Percentiles rank a stretch among this genome's conserved stretches.
Conservation (phyloP, 306 rosid genomes). For the Alnus rubra region DNA sequence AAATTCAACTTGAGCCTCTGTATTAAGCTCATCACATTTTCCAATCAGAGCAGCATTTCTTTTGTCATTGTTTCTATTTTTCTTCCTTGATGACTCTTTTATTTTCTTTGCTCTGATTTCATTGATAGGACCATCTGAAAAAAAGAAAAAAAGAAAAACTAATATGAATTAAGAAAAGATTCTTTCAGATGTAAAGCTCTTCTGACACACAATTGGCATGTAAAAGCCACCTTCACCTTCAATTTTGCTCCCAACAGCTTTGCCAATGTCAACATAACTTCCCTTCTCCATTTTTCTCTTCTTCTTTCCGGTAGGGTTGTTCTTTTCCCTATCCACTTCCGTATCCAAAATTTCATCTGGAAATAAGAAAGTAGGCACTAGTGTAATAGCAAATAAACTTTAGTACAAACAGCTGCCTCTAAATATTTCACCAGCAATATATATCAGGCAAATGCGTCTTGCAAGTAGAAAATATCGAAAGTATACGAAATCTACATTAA, state of each 20-base stretch:
- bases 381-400: neutral
- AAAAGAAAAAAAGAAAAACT: constrained; percentile 16
- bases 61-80: constrained; percentile 40
- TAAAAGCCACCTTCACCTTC: constrained; percentile 35
- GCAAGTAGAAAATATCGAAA: neutral
- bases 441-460: neutral
- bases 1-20: constrained; percentile 27
- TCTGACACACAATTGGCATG: neutral
- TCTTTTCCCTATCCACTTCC: constrained; percentile 24
- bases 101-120: constrained; percentile 16
- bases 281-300: constrained; percentile 42
- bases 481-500: neutral
- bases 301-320: constrained; percentile 24
- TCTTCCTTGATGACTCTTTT: constrained; percentile 29
- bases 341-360: constrained; percentile 10
- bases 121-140: constrained; percentile 33
- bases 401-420: neutral
- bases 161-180: neutral
- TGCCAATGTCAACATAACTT: constrained; percentile 26
- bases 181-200: neutral
- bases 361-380: neutral
- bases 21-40: constrained; percentile 1
- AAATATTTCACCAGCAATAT: neutral
- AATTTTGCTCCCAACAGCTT: constrained; percentile 11
- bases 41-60: constrained; percentile 10